Evolutionary conservation across 169 alveolate species (phyloP), one percentile per base, ranked within the genome.

Genomic region (Eimeria acervulina): DNA sequence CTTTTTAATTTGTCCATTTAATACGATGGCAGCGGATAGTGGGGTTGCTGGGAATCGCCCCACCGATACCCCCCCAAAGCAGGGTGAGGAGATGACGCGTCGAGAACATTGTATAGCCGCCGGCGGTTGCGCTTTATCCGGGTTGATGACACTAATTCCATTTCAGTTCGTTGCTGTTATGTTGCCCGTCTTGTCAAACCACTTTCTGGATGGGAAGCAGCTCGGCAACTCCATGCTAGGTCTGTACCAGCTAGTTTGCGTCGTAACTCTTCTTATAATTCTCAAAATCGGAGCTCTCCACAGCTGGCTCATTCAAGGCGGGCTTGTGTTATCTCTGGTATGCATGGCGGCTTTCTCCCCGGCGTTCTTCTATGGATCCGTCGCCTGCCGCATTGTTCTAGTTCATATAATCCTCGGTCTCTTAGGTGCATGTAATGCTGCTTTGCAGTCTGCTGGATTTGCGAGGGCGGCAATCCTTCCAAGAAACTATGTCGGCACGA

Each of bases 301-400:
- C 40, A 19, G 72, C 59, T 87, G 93, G 93, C 93, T 87, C 8
- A 87, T 87, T 87, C 81, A 87, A n/a, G 93, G 83, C 3, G 93
- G 81, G n/a, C 93, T 87, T 44, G 19, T 55, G 81, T 7, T 87
- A 36, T 87, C 93, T 5, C 80, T 87, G 7, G 70, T 61, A 1
- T 87, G 93, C 80, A 87, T 87, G 93, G 93, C 83, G n/a, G 93
- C 93, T 6, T 38, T 87, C 78, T 44, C 93, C 23, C 93, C 93
- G 44, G 78, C 66, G 40, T 38, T 87, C 81, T 87, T 87, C 63
- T 87, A 61, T 36, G 93, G 93, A 13, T 21, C 74, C 40, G 21
- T 87, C 33, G 31, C 78, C 93, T 87, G 74, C 93, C 93, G 93
- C 31, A 38, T 87, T 8, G 61, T 31, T 28, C n/a, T 87, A 13